Conservation (phyloP, 306 rosid genomes). For the Dryas octopetala region DNA sequence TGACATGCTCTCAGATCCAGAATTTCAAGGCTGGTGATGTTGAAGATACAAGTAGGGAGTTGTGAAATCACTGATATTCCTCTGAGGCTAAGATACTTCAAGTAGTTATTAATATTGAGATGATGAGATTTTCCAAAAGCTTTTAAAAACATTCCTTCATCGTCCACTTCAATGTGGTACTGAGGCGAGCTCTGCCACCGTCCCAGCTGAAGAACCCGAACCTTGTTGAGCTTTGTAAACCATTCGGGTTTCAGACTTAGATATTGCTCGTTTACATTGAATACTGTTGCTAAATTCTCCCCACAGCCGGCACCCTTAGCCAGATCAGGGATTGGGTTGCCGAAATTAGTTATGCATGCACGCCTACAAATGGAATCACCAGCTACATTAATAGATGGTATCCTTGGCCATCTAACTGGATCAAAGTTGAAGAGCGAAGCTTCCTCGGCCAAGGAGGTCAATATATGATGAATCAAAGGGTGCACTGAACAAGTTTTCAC, state of each 20-base stretch:
- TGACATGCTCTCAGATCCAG: slow-evolving; percentile 39
- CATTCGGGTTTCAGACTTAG: not conserved
- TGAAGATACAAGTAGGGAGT: slow-evolving; percentile 12
- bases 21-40: slow-evolving; percentile 16
- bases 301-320: too few relatives aligned
- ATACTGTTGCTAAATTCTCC: slow-evolving; percentile 12
- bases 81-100: slow-evolving; percentile 33
- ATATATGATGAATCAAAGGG: slow-evolving; percentile 32
- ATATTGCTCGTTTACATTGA: slow-evolving; percentile 21
- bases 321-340: not conserved
- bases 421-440: not conserved
- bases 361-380: not conserved
- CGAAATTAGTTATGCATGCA: not conserved
- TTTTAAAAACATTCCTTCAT: not conserved
- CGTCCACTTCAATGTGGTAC: slow-evolving; percentile 34
- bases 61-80: slow-evolving; percentile 26
- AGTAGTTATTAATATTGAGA: not conserved
- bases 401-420: not conserved
- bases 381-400: not conserved
- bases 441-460: not conserved
- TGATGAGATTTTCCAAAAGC: not conserved
- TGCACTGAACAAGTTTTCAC: slow-evolving; percentile 11
- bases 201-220: slow-evolving; percentile 31
- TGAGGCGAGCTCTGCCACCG: slow-evolving; percentile 16
- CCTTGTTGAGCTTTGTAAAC: slow-evolving; percentile 4